Conservation (phyloP, 1,284 basidiomycete species). For the Rhizopogon hawkerae region DNA sequence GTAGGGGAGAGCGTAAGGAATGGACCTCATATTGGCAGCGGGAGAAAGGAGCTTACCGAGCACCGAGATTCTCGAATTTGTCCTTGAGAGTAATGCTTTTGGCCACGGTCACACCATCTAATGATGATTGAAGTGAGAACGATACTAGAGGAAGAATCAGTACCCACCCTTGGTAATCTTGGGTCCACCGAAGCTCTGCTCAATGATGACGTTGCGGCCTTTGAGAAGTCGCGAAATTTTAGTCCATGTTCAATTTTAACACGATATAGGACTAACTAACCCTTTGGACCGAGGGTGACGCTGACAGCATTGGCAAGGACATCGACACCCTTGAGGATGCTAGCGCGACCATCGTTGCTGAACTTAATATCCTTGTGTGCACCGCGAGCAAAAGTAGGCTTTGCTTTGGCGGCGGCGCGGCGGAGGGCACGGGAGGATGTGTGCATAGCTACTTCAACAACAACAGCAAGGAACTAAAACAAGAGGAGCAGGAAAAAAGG, state of each 20-base stretch:
- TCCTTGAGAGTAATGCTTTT: slow-evolving; percentile 93
- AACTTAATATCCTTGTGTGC: slow-evolving; percentile 96
- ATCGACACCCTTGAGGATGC: slow-evolving; percentile 94
- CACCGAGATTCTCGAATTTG: slow-evolving; percentile 99
- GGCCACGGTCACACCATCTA: slow-evolving; percentile 97
- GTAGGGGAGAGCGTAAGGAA: slow-evolving; percentile 1
- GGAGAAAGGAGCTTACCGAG: slow-evolving; percentile 56
- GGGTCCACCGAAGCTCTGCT: slow-evolving; percentile 94
- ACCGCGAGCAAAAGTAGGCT: slow-evolving; percentile 48
- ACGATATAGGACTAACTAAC: slow-evolving; percentile 41
- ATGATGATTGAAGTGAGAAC: slow-evolving; percentile 1
- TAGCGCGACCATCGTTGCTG: slow-evolving; percentile 89
- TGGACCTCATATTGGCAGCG: neutral
- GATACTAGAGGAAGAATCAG: slow-evolving; percentile 1
- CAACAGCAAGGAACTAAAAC: neutral
- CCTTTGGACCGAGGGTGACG: slow-evolving; percentile 95
- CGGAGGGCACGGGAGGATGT: slow-evolving; percentile 40
- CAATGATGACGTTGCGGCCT: slow-evolving; percentile 98
- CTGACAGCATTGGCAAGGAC: slow-evolving; percentile 92
- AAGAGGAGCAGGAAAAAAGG: neutral
- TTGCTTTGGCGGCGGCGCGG: slow-evolving; percentile 38
- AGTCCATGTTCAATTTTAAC: neutral
- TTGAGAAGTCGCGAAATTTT: slow-evolving; percentile 8
- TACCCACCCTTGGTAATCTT: slow-evolving; percentile 90
- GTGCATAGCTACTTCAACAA: slow-evolving; percentile 25